Conservation (phyloP, 306 rosid genomes). For the Trifolium fragiferum region DNA sequence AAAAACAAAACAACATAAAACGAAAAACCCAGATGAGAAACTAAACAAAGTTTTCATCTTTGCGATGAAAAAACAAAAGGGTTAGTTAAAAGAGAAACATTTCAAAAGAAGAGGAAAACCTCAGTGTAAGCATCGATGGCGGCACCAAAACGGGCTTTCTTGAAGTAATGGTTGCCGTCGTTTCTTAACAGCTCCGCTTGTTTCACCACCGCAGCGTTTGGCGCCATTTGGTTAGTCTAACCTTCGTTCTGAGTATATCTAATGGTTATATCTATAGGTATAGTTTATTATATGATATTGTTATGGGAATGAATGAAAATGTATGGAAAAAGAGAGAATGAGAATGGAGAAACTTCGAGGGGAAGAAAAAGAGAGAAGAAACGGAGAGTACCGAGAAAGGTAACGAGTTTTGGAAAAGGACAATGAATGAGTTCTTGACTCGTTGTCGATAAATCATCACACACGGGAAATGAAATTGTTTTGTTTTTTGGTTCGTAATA, state of each 20-base stretch:
- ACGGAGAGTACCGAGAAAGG: background rate
- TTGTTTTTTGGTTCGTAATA: no score
- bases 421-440: background rate
- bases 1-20: background rate
- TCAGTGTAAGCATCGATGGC: slow-evolving; percentile 96
- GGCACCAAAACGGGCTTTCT: slow-evolving; percentile 75
- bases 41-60: background rate
- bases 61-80: background rate
- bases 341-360: slow-evolving; percentile 16
- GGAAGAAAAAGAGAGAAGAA: background rate
- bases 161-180: slow-evolving; percentile 82
- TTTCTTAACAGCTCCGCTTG: slow-evolving; percentile 74
- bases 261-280: background rate
- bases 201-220: slow-evolving; percentile 46
- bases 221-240: slow-evolving; percentile 48
- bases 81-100: background rate
- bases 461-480: no score
- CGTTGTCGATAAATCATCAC: background rate
- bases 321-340: background rate
- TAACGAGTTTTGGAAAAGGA: background rate
- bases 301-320: background rate
- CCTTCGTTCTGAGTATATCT: background rate
- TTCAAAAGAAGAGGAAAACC: slow-evolving; percentile 46
- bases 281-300: background rate
- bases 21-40: background rate